Conservation (phyloP, 108 stramenopile species). For the Fistulifera pelliculosa region DNA sequence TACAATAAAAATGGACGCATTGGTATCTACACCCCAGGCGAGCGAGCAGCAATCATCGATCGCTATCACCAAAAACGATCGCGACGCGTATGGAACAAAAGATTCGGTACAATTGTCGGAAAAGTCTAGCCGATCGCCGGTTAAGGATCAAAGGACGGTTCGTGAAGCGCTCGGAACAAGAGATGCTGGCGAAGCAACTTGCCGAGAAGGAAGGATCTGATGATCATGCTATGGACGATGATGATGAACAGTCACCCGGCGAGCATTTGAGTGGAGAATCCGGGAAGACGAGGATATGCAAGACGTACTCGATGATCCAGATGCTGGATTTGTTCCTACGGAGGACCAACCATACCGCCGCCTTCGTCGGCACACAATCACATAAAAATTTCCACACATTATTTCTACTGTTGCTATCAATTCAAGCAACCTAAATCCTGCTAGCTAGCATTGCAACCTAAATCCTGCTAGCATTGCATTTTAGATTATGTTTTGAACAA, state of each 20-base stretch:
- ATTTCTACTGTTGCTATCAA: neutral
- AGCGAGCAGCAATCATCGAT: slow-evolving; percentile 88
- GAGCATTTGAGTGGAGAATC: slow-evolving; percentile 1
- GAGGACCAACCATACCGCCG: slow-evolving; percentile 80
- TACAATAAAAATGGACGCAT: slow-evolving; percentile 95
- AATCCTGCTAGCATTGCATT: no score
- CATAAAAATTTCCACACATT: slow-evolving; percentile 27
- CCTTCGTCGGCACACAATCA: slow-evolving; percentile 74
- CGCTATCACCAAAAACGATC: slow-evolving; percentile 83
- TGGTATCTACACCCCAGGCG: slow-evolving; percentile 92
- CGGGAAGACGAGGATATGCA: slow-evolving; percentile 60
- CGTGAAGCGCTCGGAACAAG: slow-evolving; percentile 77
- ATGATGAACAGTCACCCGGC: slow-evolving; percentile 13
- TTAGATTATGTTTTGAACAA: no score
- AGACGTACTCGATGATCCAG: slow-evolving; percentile 61
- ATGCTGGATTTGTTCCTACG: slow-evolving; percentile 72
- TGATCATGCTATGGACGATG: slow-evolving; percentile 5
- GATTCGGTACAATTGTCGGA: slow-evolving; percentile 95
- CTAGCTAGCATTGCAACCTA: no score
- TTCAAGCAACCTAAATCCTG: no score
- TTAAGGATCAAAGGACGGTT: slow-evolving; percentile 96
- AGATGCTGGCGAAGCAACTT: slow-evolving; percentile 16
- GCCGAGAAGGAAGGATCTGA: neutral
- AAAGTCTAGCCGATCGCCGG: slow-evolving; percentile 91
- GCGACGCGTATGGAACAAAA: slow-evolving; percentile 95